Conservation (phyloP, 345 rosid species). For the Gossypioides kirkii region DNA sequence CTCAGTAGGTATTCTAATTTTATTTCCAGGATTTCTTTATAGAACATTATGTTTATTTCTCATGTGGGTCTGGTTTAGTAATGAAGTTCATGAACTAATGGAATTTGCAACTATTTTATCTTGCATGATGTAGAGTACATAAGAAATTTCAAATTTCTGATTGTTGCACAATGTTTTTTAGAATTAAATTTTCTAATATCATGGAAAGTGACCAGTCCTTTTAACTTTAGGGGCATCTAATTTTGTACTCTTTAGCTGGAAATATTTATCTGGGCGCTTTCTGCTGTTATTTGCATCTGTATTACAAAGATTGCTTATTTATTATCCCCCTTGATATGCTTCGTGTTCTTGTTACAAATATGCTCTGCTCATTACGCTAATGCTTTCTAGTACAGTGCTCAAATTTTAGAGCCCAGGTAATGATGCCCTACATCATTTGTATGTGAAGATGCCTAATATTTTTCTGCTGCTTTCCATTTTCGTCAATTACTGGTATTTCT, state of each 20-base stretch:
- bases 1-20: conserved; percentile 72
- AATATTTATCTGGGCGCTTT: background rate
- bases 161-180: background rate
- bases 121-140: background rate
- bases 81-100: background rate
- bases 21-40: background rate
- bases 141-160: background rate
- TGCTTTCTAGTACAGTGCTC: background rate
- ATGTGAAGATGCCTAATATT: background rate
- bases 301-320: background rate
- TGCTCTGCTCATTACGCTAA: background rate
- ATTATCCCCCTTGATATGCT: background rate
- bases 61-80: background rate
- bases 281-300: background rate
- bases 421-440: background rate
- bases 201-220: background rate
- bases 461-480: background rate
- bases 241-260: background rate
- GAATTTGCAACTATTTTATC: background rate
- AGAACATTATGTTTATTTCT: background rate
- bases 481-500: background rate
- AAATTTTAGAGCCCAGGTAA: background rate
- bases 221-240: background rate
- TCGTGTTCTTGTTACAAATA: background rate
- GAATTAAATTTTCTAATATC: background rate